Evolutionary conservation across 371 early-diverging fungal genomes (phyloP).

Genomic region (Basidiobolus meristosporus): DNA sequence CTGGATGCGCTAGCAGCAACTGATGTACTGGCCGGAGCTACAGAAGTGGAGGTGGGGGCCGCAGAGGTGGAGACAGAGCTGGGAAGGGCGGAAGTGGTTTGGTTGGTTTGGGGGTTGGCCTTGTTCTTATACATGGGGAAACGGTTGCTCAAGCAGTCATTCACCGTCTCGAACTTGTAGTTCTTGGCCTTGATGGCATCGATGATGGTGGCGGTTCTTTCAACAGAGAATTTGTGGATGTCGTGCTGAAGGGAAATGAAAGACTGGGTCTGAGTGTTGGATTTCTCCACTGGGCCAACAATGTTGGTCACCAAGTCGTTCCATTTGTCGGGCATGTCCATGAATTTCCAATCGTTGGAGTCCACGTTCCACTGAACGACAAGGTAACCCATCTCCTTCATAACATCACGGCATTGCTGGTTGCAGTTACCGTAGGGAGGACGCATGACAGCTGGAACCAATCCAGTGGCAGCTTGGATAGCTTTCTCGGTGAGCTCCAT

Average conservation of each 20-base stretch:
- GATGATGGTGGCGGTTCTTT: slow-evolving; percentile 12
- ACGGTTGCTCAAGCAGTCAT: slow-evolving; percentile 14
- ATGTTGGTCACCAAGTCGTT: too few relatives aligned
- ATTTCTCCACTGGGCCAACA: too few relatives aligned
- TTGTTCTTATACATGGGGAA: too few relatives aligned
- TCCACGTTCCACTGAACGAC: slow-evolving; percentile 18
- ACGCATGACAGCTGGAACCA: slow-evolving; percentile 19
- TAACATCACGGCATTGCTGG: slow-evolving; percentile 7
- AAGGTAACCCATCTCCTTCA: slow-evolving; percentile 14
- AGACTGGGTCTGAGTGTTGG: background rate
- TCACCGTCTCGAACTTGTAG: slow-evolving; percentile 21
- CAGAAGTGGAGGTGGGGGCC: too few relatives aligned
- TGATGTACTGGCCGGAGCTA: too few relatives aligned
- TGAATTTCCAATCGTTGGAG: slow-evolving; percentile 3
- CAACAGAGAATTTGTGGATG: slow-evolving; percentile 13
- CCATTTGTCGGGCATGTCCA: background rate
- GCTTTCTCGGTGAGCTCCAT: slow-evolving; percentile 9
- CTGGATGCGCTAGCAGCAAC: too few relatives aligned
- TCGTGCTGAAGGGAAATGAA: slow-evolving; percentile 5
- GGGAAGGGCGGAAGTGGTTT: too few relatives aligned
- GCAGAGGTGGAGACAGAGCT: too few relatives aligned
- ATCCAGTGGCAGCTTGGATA: slow-evolving; percentile 12
- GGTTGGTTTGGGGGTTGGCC: too few relatives aligned
- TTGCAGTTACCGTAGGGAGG: slow-evolving; percentile 25
- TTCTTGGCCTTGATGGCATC: slow-evolving; percentile 10